Conservation (phyloP, 2,329 filamentous ascomycete genomes). For the Ilyonectria robusta region DNA sequence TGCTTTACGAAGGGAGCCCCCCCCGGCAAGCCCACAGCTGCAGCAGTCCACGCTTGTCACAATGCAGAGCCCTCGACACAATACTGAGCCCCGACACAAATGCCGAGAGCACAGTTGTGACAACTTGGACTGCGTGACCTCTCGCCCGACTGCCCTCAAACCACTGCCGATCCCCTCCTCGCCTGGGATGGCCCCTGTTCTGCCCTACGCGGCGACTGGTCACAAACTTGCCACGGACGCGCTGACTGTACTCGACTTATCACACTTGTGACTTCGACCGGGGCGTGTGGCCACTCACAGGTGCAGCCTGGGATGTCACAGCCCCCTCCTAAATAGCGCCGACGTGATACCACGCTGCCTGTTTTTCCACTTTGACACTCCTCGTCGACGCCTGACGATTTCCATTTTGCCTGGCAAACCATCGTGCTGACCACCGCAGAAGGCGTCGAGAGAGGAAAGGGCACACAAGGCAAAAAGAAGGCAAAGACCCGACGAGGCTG, state of each 20-base stretch:
- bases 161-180: background rate
- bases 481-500: background rate
- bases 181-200: background rate
- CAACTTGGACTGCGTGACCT: background rate
- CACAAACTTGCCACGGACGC: background rate
- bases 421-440: background rate
- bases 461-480: conserved; percentile 1
- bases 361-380: background rate
- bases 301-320: background rate
- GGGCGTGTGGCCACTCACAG: background rate
- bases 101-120: conserved; percentile 19
- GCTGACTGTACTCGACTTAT: background rate
- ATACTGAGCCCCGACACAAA: background rate
- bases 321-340: background rate
- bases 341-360: background rate
- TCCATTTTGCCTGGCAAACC: background rate
- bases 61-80: background rate
- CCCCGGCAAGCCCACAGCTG: conserved; percentile 6
- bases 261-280: background rate
- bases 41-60: conserved; percentile 14
- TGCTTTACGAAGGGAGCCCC: background rate
- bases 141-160: background rate
- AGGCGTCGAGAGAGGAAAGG: background rate
- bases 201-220: background rate
- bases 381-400: background rate